Base-by-base conservation (phyloP, 2,329 filamentous ascomycete genomes). In the Epichloe festucae region DNA sequence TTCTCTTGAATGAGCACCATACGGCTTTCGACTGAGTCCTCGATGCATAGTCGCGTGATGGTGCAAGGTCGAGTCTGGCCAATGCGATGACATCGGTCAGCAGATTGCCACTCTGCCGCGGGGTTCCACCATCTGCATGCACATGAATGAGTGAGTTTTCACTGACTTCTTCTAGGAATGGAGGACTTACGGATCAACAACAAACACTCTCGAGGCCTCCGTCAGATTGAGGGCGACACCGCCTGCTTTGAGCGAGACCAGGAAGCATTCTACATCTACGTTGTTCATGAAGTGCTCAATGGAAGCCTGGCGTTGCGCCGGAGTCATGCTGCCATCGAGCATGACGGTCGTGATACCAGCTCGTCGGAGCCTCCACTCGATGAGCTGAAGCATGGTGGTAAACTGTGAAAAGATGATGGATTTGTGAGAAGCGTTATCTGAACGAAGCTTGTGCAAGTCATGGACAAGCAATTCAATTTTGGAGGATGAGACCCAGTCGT, bases 71-170 rank as follows among this genome's bases (percentile, higher is more conserved):
- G 85, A 46, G 84, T 87, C 72, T 98, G 93, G 35, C 93, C 93
- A 59, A 97, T 98, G 52, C 93, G 89, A 69, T 97, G 93, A 63
- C 86, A 89, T 57, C 87, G 80, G 66, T 98, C 93, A 3, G 93
- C 93, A 55, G 87, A 93, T 70, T 98, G 93, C 93, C 93, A 98
- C 70, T 98, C 93, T 0, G 91, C 91, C n/a, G 90, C 90, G n/a
- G 93, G 93, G 60, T 97, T 97, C 93, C 93, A 98, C 93, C 93
- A 97, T 59, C 86, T n/a, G 38, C 55, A 35, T 53, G 27, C 4
- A 49, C 23, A 31, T 71, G 54, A 67, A 58, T 35, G 31, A 34
- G 15, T 17, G 21, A 7, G 19, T 14, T 19, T 21, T n/a, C 11
- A 7, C 11, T 14, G 17, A 14, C 14, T 3, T 6, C 10, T 19